A percentile compares a stretch with the other conserved stretches of the same genome.
phyloP scores from a whole-genome alignment of 1,139 yeast genomes.

The Lodderomyces theae region DNA sequence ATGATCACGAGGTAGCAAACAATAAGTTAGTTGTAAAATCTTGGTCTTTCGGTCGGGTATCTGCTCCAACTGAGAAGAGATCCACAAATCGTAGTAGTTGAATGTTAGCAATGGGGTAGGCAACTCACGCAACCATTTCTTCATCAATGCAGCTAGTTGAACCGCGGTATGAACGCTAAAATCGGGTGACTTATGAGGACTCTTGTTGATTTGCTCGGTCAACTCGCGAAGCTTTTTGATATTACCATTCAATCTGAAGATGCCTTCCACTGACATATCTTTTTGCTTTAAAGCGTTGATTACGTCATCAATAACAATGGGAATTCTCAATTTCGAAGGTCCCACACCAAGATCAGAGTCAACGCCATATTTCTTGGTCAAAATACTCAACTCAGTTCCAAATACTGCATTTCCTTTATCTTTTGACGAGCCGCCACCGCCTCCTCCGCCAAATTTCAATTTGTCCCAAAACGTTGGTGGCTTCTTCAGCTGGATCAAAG shows the following conservation, averaged over 20 bases:
- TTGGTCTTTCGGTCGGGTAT: constrained; percentile 51
- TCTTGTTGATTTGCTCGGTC: constrained; percentile 69
- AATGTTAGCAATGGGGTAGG: constrained; percentile 89
- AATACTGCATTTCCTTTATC: constrained; percentile 52
- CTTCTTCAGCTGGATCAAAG: constrained; percentile 57
- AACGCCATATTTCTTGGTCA: constrained; percentile 76
- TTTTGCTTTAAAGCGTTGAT: constrained; percentile 81
- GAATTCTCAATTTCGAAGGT: constrained; percentile 74
- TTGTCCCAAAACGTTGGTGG: constrained; percentile 76
- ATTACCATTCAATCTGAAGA: constrained; percentile 94
- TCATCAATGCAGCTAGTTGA: constrained; percentile 89
- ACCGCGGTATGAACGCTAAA: constrained; percentile 79
- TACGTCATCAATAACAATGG: constrained; percentile 83
- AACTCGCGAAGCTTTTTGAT: constrained; percentile 77
- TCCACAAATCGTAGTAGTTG: constrained; percentile 76
- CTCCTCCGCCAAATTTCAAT: constrained; percentile 35
- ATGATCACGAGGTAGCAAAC: constrained; percentile 78
- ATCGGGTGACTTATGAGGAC: constrained; percentile 72
- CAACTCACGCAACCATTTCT: constrained; percentile 86
- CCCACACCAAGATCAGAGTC: constrained; percentile 89
- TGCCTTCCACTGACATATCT: constrained; percentile 96
- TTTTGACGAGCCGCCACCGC: constrained; percentile 20
- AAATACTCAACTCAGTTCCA: constrained; percentile 71
- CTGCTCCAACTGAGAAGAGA: constrained; percentile 61
- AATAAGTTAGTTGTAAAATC: constrained; percentile 66